Conservation (phyloP, 2,329 filamentous ascomycete species). For the Whalleya microplaca region DNA sequence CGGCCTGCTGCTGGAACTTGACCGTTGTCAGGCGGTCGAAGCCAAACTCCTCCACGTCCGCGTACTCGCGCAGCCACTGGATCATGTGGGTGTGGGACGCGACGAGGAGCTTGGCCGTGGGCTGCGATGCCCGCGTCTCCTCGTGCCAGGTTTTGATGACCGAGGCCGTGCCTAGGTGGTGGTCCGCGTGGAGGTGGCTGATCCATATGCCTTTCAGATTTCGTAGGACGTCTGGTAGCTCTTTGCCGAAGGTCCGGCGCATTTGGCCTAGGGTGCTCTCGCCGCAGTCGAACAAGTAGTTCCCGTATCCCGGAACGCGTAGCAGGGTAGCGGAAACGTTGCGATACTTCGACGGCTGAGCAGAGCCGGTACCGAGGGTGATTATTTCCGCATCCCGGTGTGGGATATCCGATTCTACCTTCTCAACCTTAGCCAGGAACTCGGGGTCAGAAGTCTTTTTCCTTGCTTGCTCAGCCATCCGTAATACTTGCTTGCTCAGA, state of each 20-base stretch:
- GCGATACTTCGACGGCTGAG: slow-evolving; percentile 87
- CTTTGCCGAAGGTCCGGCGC: slow-evolving; percentile 68
- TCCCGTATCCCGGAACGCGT: slow-evolving; percentile 82
- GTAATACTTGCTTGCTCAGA: slow-evolving; percentile 48
- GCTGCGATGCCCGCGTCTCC: slow-evolving; percentile 43
- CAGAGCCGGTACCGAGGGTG: slow-evolving; percentile 88
- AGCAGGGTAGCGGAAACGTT: slow-evolving; percentile 92
- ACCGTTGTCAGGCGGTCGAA: slow-evolving; percentile 53
- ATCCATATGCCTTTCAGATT: slow-evolving; percentile 87
- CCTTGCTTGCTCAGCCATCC: slow-evolving; percentile 55
- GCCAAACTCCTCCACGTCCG: slow-evolving; percentile 76
- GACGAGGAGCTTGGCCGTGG: slow-evolving; percentile 58
- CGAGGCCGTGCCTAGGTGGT: slow-evolving; percentile 83
- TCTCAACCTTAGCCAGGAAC: slow-evolving; percentile 42
- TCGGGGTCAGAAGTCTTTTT: slow-evolving; percentile 29
- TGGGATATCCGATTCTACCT: slow-evolving; percentile 67
- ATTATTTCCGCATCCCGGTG: slow-evolving; percentile 80
- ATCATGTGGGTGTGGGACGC: slow-evolving; percentile 74
- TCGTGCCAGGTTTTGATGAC: slow-evolving; percentile 84
- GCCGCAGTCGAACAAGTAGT: slow-evolving; percentile 87
- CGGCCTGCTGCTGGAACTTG: no score
- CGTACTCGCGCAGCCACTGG: slow-evolving; percentile 78
- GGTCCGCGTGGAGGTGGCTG: slow-evolving; percentile 94
- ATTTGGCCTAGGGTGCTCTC: slow-evolving; percentile 92
- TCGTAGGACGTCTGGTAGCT: slow-evolving; percentile 73